A percentile compares a stretch with the other conserved stretches of the same genome.
Evolutionary conservation across 768 basidiomycete species (phyloP).

Genomic region (Pleurotus ostreatus): DNA sequence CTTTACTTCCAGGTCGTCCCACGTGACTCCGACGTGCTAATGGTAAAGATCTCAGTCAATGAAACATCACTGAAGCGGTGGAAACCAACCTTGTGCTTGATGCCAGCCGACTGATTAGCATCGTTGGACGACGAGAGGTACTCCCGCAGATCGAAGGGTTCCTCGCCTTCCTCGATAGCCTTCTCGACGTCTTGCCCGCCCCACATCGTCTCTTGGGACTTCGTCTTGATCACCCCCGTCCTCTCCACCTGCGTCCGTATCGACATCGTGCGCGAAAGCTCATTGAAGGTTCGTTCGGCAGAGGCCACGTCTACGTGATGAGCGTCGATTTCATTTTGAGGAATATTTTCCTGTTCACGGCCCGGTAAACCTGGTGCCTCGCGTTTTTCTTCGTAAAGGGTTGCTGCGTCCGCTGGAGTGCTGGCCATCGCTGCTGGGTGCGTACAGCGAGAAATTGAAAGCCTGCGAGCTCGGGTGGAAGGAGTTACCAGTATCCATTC

Average conservation of each 20-base stretch:
- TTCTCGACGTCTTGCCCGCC: conserved; percentile 43
- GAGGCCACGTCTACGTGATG: conserved; percentile 44
- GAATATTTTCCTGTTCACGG: conserved; percentile 7
- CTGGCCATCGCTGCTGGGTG: not conserved
- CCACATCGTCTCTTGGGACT: conserved; percentile 8
- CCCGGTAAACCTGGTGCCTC: not conserved
- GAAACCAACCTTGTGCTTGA: conserved; percentile 50
- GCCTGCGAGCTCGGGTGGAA: conserved; percentile 4
- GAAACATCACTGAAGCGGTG: not conserved
- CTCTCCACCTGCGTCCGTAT: conserved; percentile 19
- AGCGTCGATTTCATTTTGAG: conserved; percentile 6
- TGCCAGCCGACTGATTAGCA: conserved; percentile 59
- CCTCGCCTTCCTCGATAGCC: conserved; percentile 19
- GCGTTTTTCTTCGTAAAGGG: conserved; percentile 21
- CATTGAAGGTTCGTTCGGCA: conserved; percentile 52
- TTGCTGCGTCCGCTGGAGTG: conserved; percentile 24
- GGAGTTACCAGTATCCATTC: not conserved
- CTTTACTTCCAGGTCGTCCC: conserved; percentile 65
- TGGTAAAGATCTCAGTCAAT: not conserved
- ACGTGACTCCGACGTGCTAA: conserved; percentile 68
- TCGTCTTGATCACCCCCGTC: conserved; percentile 1
- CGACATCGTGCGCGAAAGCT: conserved; percentile 44
- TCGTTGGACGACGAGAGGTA: conserved; percentile 67
- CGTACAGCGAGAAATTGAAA: not conserved
- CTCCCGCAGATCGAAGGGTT: conserved; percentile 60